These are phyloP conservation scores for Hypoxylon rickii DNA, from an alignment of 495 filamentous ascomycete species.

Conservation along the genomic window DNA sequence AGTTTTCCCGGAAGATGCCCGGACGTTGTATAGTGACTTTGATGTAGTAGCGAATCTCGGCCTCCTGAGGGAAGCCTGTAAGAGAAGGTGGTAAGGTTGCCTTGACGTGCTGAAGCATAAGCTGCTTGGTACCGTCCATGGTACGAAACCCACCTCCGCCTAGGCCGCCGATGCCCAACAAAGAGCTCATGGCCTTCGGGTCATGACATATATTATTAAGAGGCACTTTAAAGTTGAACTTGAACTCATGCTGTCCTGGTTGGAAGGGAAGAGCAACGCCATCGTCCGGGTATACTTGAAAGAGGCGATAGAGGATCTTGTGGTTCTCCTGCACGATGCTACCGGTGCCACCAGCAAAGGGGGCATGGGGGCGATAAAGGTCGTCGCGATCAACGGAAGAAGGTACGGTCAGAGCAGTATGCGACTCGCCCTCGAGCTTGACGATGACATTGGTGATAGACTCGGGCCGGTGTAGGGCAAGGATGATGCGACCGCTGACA, in stretches of 20 bases:
- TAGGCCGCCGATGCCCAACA: slow-evolving; percentile 49
- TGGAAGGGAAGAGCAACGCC: slow-evolving; percentile 67
- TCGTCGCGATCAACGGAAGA: slow-evolving; percentile 22
- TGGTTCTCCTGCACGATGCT: slow-evolving; percentile 54
- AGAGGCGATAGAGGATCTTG: slow-evolving; percentile 70
- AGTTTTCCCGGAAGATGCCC: slow-evolving; percentile 84
- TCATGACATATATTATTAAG: slow-evolving; percentile 86
- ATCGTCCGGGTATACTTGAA: slow-evolving; percentile 76
- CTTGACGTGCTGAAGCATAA: slow-evolving; percentile 71
- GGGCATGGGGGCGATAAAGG: slow-evolving; percentile 21
- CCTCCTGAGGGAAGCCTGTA: slow-evolving; percentile 76
- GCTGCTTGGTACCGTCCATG: slow-evolving; percentile 56
- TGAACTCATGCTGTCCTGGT: slow-evolving; percentile 82
- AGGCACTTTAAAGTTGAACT: slow-evolving; percentile 90
- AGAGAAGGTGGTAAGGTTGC: slow-evolving; percentile 87
- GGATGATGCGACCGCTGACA: slow-evolving; percentile 66
- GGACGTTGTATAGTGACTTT: slow-evolving; percentile 88
- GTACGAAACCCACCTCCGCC: slow-evolving; percentile 50
- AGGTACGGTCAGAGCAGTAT: slow-evolving; percentile 57
- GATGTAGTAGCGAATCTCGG: slow-evolving; percentile 89
- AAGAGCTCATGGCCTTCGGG: slow-evolving; percentile 49
- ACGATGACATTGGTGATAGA: slow-evolving; percentile 79
- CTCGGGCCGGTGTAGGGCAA: slow-evolving; percentile 66
- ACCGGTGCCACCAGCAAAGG: slow-evolving; percentile 22
- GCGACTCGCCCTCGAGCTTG: slow-evolving; percentile 91